Evolutionary conservation across 768 basidiomycete species (phyloP), one percentile per base, ranked within the genome.

Genomic region (Suillus weaverae): DNA sequence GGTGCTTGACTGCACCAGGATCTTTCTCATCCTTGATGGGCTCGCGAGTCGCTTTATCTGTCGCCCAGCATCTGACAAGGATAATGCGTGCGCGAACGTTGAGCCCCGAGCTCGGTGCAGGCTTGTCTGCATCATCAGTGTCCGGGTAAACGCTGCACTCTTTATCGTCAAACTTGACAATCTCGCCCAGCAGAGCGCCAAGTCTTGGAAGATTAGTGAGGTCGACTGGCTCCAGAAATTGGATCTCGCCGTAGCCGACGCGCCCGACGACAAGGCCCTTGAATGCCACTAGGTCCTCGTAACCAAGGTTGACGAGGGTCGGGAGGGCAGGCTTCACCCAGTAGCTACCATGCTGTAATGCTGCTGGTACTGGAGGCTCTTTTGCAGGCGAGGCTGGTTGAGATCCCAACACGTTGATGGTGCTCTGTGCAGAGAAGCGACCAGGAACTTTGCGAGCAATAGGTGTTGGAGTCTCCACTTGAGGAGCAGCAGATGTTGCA

Each of bases 111-210:
- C 95, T 94, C 26, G 88, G 84, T 11, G 87, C 83, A 0, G 94
- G 94, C 77, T 96, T 96, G 70, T 92, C 89, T 54, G 84, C 85
- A n/a, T 92, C 89, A 60, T 91, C 89, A 64, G 87, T 87, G 66
- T 97, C 95, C 1, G 95, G 94, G 76, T 99, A 99, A 43, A 99
- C 95, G 56, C 87, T 90, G 72, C 94, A 92, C 74, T 96, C 94
- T 81, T 92, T 92, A 74, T 94, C 89, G 65, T 92, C 90, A 74
- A 99, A 96, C 54, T 89, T 84, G 32, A 99, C 86, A 64, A 95
- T 84, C 63, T 89, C 87, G n/a, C 95, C 97, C 5, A 95, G 82
- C 38, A 99, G 85, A 44, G 89, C 88, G 8, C 88, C 86, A 44
- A 99, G 84, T 72, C 89, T 90, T 18, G 88, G 80, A 56, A 97